Conservation (phyloP, 306 rosid species). For the Ochetophila trinervis region DNA sequence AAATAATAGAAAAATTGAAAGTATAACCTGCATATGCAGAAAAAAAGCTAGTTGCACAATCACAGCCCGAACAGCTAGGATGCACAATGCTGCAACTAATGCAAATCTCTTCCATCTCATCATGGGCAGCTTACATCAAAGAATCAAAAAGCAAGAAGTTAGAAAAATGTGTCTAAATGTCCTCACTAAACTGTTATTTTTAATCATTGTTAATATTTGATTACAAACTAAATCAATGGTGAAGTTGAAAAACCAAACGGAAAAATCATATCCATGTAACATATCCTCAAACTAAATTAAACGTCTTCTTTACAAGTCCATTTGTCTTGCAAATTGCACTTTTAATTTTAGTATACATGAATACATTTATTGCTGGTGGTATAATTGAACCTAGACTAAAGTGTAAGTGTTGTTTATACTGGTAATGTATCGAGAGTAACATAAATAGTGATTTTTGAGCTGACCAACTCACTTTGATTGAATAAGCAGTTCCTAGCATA, state of each 20-base stretch:
- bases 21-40: conserved; percentile 81
- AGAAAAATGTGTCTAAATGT: neutral
- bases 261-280: neutral
- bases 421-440: neutral
- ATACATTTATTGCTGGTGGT: too few relatives aligned
- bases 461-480: conserved; percentile 73
- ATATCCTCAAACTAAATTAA: neutral
- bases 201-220: neutral
- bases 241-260: neutral
- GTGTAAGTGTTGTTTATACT: neutral
- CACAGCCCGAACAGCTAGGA: conserved; percentile 91
- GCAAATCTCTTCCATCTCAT: conserved; percentile 98
- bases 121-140: conserved; percentile 56
- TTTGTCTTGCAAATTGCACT: neutral
- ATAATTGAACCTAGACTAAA: neutral
- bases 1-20: neutral
- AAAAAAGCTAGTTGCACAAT: conserved; percentile 97
- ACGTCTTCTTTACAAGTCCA: neutral
- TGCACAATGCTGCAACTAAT: conserved; percentile 89
- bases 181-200: neutral
- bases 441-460: neutral
- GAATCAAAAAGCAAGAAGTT: conserved; percentile 17
- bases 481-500: conserved; percentile 89
- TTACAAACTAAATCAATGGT: neutral
- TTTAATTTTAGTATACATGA: neutral